A percentile compares a stretch with the other conserved stretches of the same genome.
Evolutionary conservation across 2,329 filamentous ascomycete genomes (phyloP).

Genomic region (Talaromyces sp.): DNA sequence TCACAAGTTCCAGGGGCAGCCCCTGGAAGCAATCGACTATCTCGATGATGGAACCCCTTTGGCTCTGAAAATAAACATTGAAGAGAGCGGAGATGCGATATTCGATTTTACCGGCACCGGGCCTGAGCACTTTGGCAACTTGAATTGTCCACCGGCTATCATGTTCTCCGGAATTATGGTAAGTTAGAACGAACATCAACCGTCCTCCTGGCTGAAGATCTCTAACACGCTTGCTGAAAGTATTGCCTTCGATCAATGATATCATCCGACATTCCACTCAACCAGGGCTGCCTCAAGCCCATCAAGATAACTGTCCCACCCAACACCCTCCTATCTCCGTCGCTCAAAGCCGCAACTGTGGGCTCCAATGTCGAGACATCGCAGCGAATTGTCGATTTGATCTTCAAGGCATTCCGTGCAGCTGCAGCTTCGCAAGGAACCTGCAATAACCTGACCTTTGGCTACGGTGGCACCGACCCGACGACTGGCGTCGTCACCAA

Average conservation of each 20-base stretch:
- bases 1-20: slow-evolving; percentile 52
- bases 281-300: slow-evolving; percentile 76
- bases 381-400: too few relatives aligned
- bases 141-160: too few relatives aligned
- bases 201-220: too few relatives aligned
- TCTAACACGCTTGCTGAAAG: slow-evolving; percentile 35
- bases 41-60: slow-evolving; percentile 87
- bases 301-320: slow-evolving; percentile 68
- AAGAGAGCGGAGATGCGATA: slow-evolving; percentile 67
- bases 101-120: slow-evolving; percentile 78
- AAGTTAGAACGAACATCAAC: too few relatives aligned
- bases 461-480: slow-evolving; percentile 64
- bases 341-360: slow-evolving; percentile 71
- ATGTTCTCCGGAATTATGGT: too few relatives aligned
- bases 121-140: too few relatives aligned
- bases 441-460: slow-evolving; percentile 81
- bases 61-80: slow-evolving; percentile 67
- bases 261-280: slow-evolving; percentile 74
- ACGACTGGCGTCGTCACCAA: slow-evolving; percentile 52
- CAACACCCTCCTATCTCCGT: slow-evolving; percentile 68
- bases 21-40: slow-evolving; percentile 70
- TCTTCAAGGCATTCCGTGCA: too few relatives aligned
- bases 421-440: too few relatives aligned
- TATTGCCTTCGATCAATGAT: slow-evolving; percentile 80
- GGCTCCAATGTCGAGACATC: too few relatives aligned